A percentile compares a stretch with the other conserved stretches of the same genome.
These are phyloP conservation scores for Candida awuae DNA, from an alignment of 805 yeast species.

Conservation along the genomic window DNA sequence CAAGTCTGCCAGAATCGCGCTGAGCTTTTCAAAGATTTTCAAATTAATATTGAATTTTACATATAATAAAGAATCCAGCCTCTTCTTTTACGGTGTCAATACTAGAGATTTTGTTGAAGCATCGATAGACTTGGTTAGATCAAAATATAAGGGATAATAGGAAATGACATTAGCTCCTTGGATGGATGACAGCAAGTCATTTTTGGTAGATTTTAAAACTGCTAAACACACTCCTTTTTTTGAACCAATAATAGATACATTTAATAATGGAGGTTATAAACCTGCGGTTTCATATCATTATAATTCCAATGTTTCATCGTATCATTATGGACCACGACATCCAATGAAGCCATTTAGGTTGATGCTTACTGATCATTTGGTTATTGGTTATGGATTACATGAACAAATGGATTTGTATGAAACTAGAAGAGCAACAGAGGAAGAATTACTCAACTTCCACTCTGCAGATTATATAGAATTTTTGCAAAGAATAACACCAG, in stretches of 20 bases:
- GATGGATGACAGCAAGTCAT: conserved; percentile 23
- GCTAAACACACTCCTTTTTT: conserved; percentile 36
- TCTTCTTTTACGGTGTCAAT: too few relatives aligned
- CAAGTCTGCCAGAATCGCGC: conserved; percentile 1
- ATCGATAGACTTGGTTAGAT: background rate
- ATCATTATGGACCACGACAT: conserved; percentile 87
- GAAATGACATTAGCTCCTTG: conserved; percentile 12
- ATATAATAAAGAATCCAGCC: too few relatives aligned
- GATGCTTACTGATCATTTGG: conserved; percentile 88
- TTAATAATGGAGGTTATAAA: conserved; percentile 32
- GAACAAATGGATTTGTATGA: conserved; percentile 84
- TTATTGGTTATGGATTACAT: conserved; percentile 74
- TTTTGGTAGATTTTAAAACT: conserved; percentile 22
- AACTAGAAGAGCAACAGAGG: conserved; percentile 74
- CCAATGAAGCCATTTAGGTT: conserved; percentile 98
- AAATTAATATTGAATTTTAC: too few relatives aligned
- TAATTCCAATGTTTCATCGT: conserved; percentile 70
- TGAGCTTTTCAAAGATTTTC: conserved; percentile 1
- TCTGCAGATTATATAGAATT: conserved; percentile 81
- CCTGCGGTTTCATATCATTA: conserved; percentile 80
- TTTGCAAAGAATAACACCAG: conserved; percentile 69
- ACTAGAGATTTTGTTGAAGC: too few relatives aligned
- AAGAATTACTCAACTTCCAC: conserved; percentile 77
- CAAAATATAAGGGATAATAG: background rate
- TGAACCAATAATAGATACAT: conserved; percentile 34